Base-by-base conservation (phyloP, 805 yeast genomes). In the Vanderwaltozyma yarrowii region DNA sequence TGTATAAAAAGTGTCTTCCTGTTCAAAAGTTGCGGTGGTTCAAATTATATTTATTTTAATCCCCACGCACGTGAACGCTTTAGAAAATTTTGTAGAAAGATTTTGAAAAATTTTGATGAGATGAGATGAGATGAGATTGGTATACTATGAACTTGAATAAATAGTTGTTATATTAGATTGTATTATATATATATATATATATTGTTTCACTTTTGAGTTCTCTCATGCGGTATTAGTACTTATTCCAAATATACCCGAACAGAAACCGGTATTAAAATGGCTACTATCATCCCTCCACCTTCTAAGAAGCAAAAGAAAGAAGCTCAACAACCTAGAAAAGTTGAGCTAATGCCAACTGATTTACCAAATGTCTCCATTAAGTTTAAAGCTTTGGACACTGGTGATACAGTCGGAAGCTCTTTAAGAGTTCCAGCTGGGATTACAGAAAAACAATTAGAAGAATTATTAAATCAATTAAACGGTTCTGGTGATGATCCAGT, bases 331-430 rank as follows among this genome's bases (percentile, higher is more conserved):
- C 83, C 84, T 8, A 76, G 80, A 39, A 89, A 82, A 36, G 80
- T 82, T 20, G 79, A 75, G 36, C 59, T 82, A 10, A 64, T 81
- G 14, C 96, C 96, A 2, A 66, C 58, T 1, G 89, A 85, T 52
- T 62, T 88, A 17, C 96, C 96, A 18, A 77, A 86, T 65, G 95
- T 89, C 19, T 70, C 87, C 37, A 76, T 89, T 41, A 81, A 78
- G 57, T 87, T 89, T 60, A 89, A 86, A 59, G 95, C 97, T 2
- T 76, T 94, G 10, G 97, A 88, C 52, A 78, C 95, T 7, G 96
- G 96, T 36, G 94, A 83, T 44, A 63, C 76, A 2, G 71, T 82
- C 17, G 95, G 96, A 9, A 85, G 89, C 4, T 78, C 85, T 12
- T 64, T 88, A 33, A 74, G 96, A 56, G 95, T 92, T 6, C 98